Percentiles rank a stretch among this genome's conserved stretches.
phyloP scores from a whole-genome alignment of 495 filamentous ascomycete species.

The Aspergillus kassunensis region DNA sequence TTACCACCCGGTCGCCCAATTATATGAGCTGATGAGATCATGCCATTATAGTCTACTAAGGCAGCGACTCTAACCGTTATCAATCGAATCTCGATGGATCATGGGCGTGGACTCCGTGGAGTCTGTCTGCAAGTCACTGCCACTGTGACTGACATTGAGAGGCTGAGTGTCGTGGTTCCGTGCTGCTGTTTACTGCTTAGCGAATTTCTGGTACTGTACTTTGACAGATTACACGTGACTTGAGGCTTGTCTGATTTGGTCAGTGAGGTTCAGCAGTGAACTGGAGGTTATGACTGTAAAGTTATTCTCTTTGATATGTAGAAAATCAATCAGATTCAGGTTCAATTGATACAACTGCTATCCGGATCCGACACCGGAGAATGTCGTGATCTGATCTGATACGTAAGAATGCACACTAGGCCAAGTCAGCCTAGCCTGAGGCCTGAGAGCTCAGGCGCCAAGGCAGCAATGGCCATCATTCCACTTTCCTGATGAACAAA shows the following conservation, averaged over 20 bases:
- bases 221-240: slow-evolving; percentile 13
- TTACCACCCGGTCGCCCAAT: neutral
- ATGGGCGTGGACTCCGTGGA: too few relatives aligned
- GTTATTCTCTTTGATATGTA: neutral
- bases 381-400: neutral
- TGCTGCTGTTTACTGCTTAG: slow-evolving; percentile 14
- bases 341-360: neutral
- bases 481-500: neutral
- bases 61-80: slow-evolving; percentile 1
- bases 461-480: slow-evolving; percentile 19
- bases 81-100: too few relatives aligned
- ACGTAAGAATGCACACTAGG: neutral
- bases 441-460: slow-evolving; percentile 22
- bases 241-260: too few relatives aligned
- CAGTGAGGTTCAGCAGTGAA: too few relatives aligned
- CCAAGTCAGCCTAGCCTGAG: slow-evolving; percentile 12
- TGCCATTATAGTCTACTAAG: neutral
- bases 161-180: neutral
- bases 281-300: too few relatives aligned
- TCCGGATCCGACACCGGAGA: slow-evolving; percentile 4
- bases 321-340: neutral
- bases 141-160: too few relatives aligned
- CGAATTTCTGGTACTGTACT: slow-evolving; percentile 10
- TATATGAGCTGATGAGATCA: slow-evolving; percentile 14
- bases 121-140: slow-evolving; percentile 1